These are phyloP conservation scores for Gnetum montanum DNA, from an alignment of 75 land plant species.

Conservation along the genomic window DNA sequence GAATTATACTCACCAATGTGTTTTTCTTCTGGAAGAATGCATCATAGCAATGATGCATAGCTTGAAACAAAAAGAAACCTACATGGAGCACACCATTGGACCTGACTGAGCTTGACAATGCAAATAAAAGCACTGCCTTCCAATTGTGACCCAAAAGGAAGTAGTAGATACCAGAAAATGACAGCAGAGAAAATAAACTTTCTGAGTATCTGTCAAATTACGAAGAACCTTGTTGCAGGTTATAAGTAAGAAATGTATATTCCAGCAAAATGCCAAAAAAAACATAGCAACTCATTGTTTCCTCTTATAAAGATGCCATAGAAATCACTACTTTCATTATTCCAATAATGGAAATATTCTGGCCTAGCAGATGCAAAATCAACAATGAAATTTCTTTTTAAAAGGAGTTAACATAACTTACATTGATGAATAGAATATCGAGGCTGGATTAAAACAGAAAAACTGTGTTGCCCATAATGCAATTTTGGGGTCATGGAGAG, in stretches of 20 bases:
- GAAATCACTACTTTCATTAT: no score
- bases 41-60: conserved; percentile 51
- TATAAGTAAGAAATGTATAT: conserved; percentile 11
- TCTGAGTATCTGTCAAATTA: conserved; percentile 74
- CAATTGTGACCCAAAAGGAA: conserved; percentile 47
- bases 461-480: conserved; percentile 57
- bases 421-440: conserved; percentile 94
- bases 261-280: conserved; percentile 2
- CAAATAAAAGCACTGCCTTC: conserved; percentile 53
- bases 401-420: conserved; percentile 27
- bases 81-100: conserved; percentile 95
- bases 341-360: no score
- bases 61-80: conserved; percentile 78
- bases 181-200: conserved; percentile 75
- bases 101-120: conserved; percentile 71
- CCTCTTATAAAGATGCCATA: no score
- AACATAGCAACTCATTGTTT: background rate
- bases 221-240: conserved; percentile 7
- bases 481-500: conserved; percentile 51
- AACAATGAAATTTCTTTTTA: no score
- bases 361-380: no score
- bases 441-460: conserved; percentile 97
- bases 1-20: conserved; percentile 42
- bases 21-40: conserved; percentile 26
- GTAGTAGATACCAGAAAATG: conserved; percentile 70